Conservation (phyloP, 2,329 filamentous ascomycete genomes). For the Coniochaeta ligniaria region DNA sequence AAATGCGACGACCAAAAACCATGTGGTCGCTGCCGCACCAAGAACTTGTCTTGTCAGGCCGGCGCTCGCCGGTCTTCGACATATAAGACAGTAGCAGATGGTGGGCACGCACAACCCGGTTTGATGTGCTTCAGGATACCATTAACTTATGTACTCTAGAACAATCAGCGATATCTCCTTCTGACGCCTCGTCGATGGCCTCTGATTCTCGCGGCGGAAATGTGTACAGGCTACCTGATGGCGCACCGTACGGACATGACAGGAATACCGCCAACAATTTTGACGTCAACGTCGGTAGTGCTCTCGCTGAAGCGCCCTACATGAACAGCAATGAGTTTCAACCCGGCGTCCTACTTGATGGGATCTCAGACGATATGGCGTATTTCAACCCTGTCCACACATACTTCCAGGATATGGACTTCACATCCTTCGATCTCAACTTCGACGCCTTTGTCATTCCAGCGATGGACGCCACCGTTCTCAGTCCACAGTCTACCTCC, state of each 20-base stretch:
- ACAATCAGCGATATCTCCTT: constrained; percentile 1
- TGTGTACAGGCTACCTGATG: neutral
- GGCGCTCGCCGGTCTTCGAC: constrained; percentile 10
- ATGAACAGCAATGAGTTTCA: constrained; percentile 1
- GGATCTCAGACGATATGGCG: constrained; percentile 19
- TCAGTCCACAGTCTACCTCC: constrained; percentile 17
- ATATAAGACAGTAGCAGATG: constrained; percentile 10
- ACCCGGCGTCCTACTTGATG: constrained; percentile 3
- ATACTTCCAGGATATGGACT: constrained; percentile 23
- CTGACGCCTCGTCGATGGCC: neutral
- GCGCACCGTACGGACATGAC: neutral
- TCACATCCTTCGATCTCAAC: constrained; percentile 23
- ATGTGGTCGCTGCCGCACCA: constrained; percentile 16
- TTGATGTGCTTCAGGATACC: neutral
- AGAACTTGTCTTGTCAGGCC: constrained; percentile 16
- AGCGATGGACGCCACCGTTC: constrained; percentile 15
- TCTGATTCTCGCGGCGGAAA: neutral
- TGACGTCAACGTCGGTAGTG: neutral
- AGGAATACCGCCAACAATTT: neutral
- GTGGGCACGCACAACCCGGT: neutral
- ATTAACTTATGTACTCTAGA: neutral
- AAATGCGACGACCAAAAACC: constrained; percentile 22
- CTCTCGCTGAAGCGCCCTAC: neutral
- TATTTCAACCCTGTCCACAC: constrained; percentile 19
- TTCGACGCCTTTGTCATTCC: constrained; percentile 21